Conservation (phyloP, 2,329 filamentous ascomycete species). For the Neocucurbitaria cava region DNA sequence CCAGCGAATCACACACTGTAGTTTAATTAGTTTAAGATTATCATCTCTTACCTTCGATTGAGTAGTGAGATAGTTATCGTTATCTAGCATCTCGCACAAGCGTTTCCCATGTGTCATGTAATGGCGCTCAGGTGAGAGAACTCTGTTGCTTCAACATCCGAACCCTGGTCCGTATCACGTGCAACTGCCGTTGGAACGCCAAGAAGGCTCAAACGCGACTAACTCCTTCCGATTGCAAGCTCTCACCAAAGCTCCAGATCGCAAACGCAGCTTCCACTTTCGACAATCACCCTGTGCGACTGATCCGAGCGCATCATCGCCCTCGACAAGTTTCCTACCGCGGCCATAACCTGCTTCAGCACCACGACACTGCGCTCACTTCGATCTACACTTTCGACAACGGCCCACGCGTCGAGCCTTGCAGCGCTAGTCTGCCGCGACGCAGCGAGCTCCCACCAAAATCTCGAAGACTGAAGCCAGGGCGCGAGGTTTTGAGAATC, state of each 20-base stretch:
- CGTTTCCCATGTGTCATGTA: too few species aligned
- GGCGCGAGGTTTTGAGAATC: constrained; percentile 16
- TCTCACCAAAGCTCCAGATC: constrained; percentile 11
- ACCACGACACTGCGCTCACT: constrained; percentile 2
- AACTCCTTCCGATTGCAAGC: constrained; percentile 16
- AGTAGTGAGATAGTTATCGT: too few species aligned
- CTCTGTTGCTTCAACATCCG: not conserved
- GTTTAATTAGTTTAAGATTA: too few species aligned
- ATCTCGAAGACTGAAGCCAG: constrained; percentile 16
- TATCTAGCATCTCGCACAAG: too few species aligned
- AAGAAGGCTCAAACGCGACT: constrained; percentile 19
- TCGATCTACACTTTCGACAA: constrained; percentile 5
- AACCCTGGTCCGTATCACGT: too few species aligned
- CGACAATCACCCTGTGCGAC: constrained; percentile 17
- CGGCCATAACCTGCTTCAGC: constrained; percentile 3
- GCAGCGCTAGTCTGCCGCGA: constrained; percentile 7
- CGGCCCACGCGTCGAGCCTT: constrained; percentile 11
- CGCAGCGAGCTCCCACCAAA: constrained; percentile 13
- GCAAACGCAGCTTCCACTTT: constrained; percentile 22
- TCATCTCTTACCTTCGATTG: too few species aligned
- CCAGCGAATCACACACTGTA: too few species aligned
- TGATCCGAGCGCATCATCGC: constrained; percentile 19
- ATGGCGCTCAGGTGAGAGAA: not conserved
- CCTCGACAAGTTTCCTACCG: constrained; percentile 11
- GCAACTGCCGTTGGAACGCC: constrained; percentile 10